Evolutionary conservation across 768 basidiomycete genomes (phyloP), one percentile per base, ranked within the genome.

Genomic region (Tulasnella sp.): DNA sequence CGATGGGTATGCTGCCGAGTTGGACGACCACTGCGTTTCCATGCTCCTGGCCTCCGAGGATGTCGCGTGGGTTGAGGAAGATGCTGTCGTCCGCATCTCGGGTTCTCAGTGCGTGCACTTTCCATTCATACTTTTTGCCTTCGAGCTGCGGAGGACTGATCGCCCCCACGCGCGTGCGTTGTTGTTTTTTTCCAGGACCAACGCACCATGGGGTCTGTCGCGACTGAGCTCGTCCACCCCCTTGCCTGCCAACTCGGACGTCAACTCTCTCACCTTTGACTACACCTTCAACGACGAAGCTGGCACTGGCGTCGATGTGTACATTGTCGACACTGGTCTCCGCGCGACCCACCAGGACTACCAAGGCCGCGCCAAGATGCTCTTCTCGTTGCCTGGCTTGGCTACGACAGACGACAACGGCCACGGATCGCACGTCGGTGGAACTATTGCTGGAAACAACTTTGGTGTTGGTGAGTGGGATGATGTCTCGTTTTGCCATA

Each of bases 241-340:
- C 11, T 34, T 76, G 29, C 38, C 25, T 12, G n/a, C 67, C 45
- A 42, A 38, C 54, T 37, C 75, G 22, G 38, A 76, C 45, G 40
- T 54, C 38, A 54, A 31, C 29, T 39, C 69, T 1, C 70, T 77
- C 17, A 72, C 25, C 36, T 77, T 45, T 37, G 58, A 45, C 25
- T 77, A 77, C 76, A 71, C 25, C 14, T 77, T 52, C 71, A 37
- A 49, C 76, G 42, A 71, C 25, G 49, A 34, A 38, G 76, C 76
- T 15, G 76, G 76, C 29, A 38, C 25, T 29, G 76, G 76, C 17
- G 71, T 77, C 40, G 76, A 77, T 52, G 76, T 72, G 37, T 77
- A 77, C 70, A 45, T 77, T 17, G 42, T 77, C 58, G 76, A 77
- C 40, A 77, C 76, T 7, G 76, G 76, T 39, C 29, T 77, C n/a